Evolutionary conservation across 2,329 filamentous ascomycete genomes (phyloP), one percentile per base, ranked within the genome.

Genomic region (Rhinocladiella mackenziei): DNA sequence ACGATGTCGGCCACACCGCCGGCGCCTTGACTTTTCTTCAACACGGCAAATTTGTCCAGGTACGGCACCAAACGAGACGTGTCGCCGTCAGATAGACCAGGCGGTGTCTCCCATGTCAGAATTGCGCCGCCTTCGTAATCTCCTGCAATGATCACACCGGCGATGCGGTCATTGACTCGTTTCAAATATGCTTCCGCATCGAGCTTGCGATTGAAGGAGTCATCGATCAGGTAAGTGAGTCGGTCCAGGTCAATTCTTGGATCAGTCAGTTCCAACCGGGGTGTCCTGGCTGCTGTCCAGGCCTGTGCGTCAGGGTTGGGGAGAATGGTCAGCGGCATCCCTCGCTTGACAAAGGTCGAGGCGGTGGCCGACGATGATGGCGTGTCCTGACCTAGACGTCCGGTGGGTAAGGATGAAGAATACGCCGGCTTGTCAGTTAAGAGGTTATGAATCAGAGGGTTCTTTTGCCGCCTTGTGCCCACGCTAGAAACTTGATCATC

Each of bases 61-160:
- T 98, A 98, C 0, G 92, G 92, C 0, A 98, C 86, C 55, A 88
- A 77, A 7, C 85, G 77, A 36, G 74, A 73, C 13, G 71, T 66
- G 44, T 76, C 46, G 64, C 76, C 60, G 59, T 72, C 64, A 38
- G 80, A 75, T 32, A 70, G 67, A 0, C 73, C 78, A 0, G 71
- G 75, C 0, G 89, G 88, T 22, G 75, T 75, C 67, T 98, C 92
- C 92, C 92, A 98, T 0, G 92, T 98, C 14, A 97, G 71, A 32
- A 98, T 84, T 1, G 92, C 92, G 1, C 88, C 89, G 39, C 92
- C 92, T 71, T 98, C 92, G 65, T 98, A 98, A 60, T 95, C 86
- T 5, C 92, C 92, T 0, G 91, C 92, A 37, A 98, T 86, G 53
- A 98, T 96, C 42, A 98, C 74, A 2, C 91, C 92, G 0, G 92